phyloP scores from a whole-genome alignment of 2,329 filamentous ascomycete genomes.

The Fusarium caatingaense region DNA sequence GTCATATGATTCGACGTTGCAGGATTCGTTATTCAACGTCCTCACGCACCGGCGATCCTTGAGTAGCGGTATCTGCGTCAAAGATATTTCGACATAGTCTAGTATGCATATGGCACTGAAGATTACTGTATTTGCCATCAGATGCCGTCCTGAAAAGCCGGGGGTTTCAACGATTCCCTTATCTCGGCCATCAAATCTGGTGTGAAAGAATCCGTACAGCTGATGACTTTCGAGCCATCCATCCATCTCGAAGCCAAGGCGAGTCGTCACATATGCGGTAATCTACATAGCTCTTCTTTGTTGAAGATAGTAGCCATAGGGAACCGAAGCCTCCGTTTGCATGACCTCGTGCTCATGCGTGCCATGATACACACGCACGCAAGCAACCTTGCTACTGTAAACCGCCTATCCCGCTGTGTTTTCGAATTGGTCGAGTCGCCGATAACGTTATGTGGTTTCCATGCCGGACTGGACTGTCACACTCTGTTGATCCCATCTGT shows the following conservation, averaged over 20 bases:
- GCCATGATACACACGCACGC: conserved; percentile 21
- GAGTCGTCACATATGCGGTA: background rate
- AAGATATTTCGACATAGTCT: background rate
- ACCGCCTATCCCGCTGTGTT: conserved; percentile 16
- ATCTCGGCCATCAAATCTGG: background rate
- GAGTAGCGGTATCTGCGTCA: conserved; percentile 4
- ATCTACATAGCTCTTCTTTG: background rate
- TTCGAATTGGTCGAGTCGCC: conserved; percentile 12
- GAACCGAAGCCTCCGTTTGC: conserved; percentile 22
- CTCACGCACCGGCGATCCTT: conserved; percentile 19
- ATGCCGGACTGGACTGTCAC: conserved; percentile 15
- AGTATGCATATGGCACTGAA: background rate
- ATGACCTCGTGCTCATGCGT: conserved; percentile 39
- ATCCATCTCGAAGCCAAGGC: background rate
- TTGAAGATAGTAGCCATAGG: background rate
- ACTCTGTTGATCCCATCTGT: conserved; percentile 32
- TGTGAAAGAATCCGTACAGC: background rate
- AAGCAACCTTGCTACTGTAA: conserved; percentile 18
- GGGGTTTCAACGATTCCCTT: background rate
- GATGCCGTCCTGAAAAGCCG: background rate
- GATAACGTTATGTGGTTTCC: background rate
- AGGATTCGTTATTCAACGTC: conserved; percentile 14
- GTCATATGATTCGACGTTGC: conserved; percentile 33
- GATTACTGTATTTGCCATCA: background rate
- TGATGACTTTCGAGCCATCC: background rate